Conservation (phyloP, 2,329 filamentous ascomycete species). For the Fusarium tanahbumbuense region DNA sequence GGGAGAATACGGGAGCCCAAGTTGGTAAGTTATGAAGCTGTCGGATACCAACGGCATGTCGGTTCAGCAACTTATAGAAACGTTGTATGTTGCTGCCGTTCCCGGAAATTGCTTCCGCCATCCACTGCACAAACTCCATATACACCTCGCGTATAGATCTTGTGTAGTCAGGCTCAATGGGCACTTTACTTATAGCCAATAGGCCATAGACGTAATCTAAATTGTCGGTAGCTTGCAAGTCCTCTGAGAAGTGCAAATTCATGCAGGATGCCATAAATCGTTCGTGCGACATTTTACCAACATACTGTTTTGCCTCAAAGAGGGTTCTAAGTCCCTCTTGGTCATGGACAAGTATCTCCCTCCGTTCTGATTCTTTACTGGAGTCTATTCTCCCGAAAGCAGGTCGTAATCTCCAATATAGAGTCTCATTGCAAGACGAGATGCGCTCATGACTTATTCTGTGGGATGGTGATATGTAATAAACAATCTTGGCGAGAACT, state of each 20-base stretch:
- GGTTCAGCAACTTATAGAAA: not conserved
- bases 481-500: not conserved
- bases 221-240: not conserved
- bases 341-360: too few relatives aligned
- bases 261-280: too few relatives aligned
- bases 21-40: not conserved
- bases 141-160: not conserved
- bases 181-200: not conserved
- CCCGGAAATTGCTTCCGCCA: not conserved
- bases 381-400: too few relatives aligned
- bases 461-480: not conserved
- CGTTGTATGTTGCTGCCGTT: accelerated
- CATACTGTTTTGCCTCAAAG: not conserved
- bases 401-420: too few relatives aligned
- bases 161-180: not conserved
- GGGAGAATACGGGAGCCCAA: not conserved
- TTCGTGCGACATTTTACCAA: not conserved
- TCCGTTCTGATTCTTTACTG: too few relatives aligned
- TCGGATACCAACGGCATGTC: not conserved
- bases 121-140: not conserved
- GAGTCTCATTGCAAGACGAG: too few relatives aligned
- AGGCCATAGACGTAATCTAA: conserved; percentile 9
- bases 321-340: too few relatives aligned
- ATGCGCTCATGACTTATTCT: too few relatives aligned
- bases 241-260: not conserved